Base-by-base conservation (phyloP, 2,329 filamentous ascomycete species). In the Aplosporella prunicola region DNA sequence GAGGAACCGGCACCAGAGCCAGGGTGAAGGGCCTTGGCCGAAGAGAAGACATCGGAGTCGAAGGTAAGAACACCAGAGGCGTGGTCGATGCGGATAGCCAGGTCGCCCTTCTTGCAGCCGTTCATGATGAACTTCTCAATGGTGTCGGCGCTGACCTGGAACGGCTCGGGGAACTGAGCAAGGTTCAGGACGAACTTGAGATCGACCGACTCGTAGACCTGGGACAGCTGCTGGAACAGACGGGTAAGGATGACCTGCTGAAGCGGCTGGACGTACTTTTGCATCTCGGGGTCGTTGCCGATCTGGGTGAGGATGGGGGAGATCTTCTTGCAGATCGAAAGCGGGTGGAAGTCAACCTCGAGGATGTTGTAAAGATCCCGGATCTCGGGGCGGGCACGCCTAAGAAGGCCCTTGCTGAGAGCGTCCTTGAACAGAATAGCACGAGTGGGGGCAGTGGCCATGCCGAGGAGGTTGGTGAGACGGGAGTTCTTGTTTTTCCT, bases 101-200 rank as follows among this genome's bases (percentile, higher is more conserved):
- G 74, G 53, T 98, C 91, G 40, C 91, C 91, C 76, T 98, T 98
- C 78, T 98, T 98, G 76, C 93, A 96, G 46, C 91, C 91, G 64
- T 98, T 98, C 91, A 98, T 98, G 72, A 98, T 96, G 72, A 98
- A 98, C 69, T 96, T 98, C 72, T 98, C 91, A 49, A 98, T 93
- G 44, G 85, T 93, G 48, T 81, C 78, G 37, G 83, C 80, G 46
- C 76, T 82, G 49, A 96, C 87, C 66, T 95, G 82, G 75, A 93
- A 96, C 27, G 91, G 86, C 59, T 93, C 88, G 8, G 91, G 91
- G 73, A 98, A 98, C 56, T 91, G 76, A 45, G 91, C 91, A 38
- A 98, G 81, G 54, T 84, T 80, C 61, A 94, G 82, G 31, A 98
- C 89, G 52, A 96, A 96, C 52, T 78, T 76, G 44, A 98, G 75